phyloP scores from a whole-genome alignment of 257 asterid species.

The Capsicum chinense region DNA sequence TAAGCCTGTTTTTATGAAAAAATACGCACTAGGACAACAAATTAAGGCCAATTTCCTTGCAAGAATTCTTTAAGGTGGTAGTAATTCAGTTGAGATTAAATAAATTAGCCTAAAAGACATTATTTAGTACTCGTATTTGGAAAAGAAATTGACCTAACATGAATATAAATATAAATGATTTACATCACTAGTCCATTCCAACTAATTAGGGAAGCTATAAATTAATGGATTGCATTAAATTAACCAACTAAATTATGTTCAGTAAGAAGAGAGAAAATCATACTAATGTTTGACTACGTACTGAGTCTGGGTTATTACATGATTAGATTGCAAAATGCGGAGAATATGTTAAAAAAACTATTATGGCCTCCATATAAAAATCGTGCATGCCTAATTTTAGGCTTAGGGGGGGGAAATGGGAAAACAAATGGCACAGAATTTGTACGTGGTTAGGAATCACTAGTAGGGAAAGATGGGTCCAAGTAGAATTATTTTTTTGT shows the following conservation, averaged over 20 bases:
- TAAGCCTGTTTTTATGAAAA: too few species aligned
- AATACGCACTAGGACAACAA: too few species aligned
- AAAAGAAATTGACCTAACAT: too few species aligned
- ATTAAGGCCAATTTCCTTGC: too few species aligned
- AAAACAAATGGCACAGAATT: constrained; percentile 4
- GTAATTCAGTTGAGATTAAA: too few species aligned
- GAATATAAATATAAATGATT: not conserved
- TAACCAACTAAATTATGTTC: not conserved
- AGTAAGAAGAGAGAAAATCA: not conserved
- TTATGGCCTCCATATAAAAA: not conserved
- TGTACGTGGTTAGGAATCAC: not conserved
- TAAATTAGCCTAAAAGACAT: too few species aligned
- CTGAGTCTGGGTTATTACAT: not conserved
- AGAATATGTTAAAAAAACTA: not conserved
- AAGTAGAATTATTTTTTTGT: constrained; percentile 5
- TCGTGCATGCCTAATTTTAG: not conserved
- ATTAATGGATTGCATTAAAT: not conserved
- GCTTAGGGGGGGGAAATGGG: too few species aligned
- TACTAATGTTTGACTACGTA: not conserved
- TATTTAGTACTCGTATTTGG: too few species aligned
- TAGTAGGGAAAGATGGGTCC: constrained; percentile 7
- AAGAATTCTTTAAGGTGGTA: too few species aligned
- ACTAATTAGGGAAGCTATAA: not conserved
- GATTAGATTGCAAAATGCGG: not conserved
- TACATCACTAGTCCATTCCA: not conserved